phyloP scores from a whole-genome alignment of 306 rosid genomes.

The Dalbergia cochinchinensis region DNA sequence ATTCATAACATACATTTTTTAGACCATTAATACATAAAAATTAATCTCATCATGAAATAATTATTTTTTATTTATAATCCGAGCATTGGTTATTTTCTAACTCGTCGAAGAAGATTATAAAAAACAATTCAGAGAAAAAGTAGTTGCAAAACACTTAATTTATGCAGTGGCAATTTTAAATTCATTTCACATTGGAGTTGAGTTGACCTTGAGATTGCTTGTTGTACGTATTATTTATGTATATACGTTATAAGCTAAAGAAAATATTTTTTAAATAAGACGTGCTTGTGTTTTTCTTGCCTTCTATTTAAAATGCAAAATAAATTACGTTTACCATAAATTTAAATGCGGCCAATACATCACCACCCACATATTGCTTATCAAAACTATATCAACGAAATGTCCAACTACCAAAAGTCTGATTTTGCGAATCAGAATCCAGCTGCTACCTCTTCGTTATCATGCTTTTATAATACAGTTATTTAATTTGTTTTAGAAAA shows the following conservation, averaged over 20 bases:
- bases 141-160: neutral
- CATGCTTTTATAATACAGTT: neutral
- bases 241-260: neutral
- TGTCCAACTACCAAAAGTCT: slow-evolving; percentile 33
- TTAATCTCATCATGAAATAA: too few species aligned
- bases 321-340: neutral
- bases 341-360: slow-evolving; percentile 24
- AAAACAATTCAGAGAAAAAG: neutral
- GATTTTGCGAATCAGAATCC: slow-evolving; percentile 33
- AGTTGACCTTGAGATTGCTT: slow-evolving; percentile 46
- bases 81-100: neutral
- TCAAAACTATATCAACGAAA: slow-evolving; percentile 8
- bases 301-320: neutral
- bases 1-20: too few species aligned
- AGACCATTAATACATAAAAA: too few species aligned
- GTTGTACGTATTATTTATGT: slow-evolving; percentile 1
- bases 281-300: slow-evolving; percentile 28
- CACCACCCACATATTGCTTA: slow-evolving; percentile 22
- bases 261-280: slow-evolving; percentile 12
- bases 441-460: slow-evolving; percentile 32
- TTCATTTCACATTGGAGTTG: neutral
- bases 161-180: neutral
- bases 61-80: too few species aligned
- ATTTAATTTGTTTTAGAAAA: neutral
- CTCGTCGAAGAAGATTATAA: neutral